Percentiles rank a stretch among this genome's conserved stretches.
phyloP scores from a whole-genome alignment of 2,329 filamentous ascomycete species.

The Thelonectria rubi region DNA sequence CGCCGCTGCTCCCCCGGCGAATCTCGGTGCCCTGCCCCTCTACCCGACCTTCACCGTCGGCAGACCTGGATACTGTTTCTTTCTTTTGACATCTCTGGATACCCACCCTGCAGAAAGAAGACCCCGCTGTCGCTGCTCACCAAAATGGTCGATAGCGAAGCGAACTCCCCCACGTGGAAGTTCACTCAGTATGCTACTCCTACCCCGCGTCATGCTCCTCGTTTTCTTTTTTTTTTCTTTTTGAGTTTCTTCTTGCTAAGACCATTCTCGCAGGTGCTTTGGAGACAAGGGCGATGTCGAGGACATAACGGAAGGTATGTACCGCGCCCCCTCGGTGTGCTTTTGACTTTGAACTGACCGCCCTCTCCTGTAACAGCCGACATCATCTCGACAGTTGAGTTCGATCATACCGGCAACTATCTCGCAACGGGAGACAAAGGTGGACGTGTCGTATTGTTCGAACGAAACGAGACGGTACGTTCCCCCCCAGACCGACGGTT shows the following conservation, averaged over 20 bases:
- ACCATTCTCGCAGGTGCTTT: conserved; percentile 77
- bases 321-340: conserved; percentile 23
- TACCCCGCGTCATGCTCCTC: conserved; percentile 3
- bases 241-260: conserved; percentile 28
- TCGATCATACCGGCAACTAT: conserved; percentile 90
- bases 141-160: conserved; percentile 97
- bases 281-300: conserved; percentile 99
- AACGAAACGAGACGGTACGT: conserved; percentile 93
- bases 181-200: conserved; percentile 88
- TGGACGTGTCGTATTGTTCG: conserved; percentile 84
- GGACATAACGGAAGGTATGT: conserved; percentile 93
- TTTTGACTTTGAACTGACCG: conserved; percentile 31
- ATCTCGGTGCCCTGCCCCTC: conserved; percentile 27
- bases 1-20: conserved; percentile 25
- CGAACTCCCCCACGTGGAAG: conserved; percentile 97
- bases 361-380: conserved; percentile 66
- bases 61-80: conserved; percentile 25
- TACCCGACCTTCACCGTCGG: conserved; percentile 35
- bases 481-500: conserved; percentile 2
- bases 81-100: conserved; percentile 35
- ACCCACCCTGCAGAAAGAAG: conserved; percentile 36
- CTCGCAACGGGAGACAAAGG: conserved; percentile 91
- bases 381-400: conserved; percentile 91
- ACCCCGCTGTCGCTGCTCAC: conserved; percentile 46
- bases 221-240: conserved; percentile 10